phyloP scores from a whole-genome alignment of 2,329 filamentous ascomycete genomes.

The Sporothrix globosa region DNA sequence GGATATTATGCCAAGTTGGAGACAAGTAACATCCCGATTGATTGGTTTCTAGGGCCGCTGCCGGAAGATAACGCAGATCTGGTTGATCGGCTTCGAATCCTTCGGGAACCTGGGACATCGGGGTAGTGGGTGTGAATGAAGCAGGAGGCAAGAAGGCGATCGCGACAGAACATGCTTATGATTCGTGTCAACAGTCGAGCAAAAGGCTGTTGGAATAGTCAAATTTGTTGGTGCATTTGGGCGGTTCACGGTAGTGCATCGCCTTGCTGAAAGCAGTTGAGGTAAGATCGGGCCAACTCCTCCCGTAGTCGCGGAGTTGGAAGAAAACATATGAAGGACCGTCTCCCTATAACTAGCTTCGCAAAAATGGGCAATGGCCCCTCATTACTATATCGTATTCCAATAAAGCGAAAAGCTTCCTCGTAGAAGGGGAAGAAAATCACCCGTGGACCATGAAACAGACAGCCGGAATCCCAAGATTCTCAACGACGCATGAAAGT shows the following conservation, averaged over 20 bases:
- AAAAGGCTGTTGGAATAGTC: background rate
- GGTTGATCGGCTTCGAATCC: no score
- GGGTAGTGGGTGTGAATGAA: background rate
- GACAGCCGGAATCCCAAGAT: no score
- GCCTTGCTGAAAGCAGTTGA: background rate
- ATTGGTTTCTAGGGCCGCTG: background rate
- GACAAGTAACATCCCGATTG: background rate
- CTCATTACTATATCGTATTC: background rate
- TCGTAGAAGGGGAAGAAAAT: background rate
- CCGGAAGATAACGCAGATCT: background rate
- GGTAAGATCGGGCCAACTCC: slow-evolving; percentile 1
- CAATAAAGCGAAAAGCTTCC: background rate
- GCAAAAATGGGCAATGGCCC: no score
- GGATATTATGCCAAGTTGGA: background rate
- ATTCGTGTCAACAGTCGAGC: background rate
- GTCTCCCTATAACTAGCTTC: no score
- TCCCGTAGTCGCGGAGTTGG: background rate
- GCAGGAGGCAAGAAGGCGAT: background rate
- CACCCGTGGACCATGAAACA: background rate
- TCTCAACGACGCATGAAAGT: background rate
- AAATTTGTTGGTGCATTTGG: background rate
- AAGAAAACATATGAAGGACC: background rate
- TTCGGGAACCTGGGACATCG: no score
- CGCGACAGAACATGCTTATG: background rate
- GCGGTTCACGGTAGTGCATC: background rate